Evolutionary conservation across 495 filamentous ascomycete genomes (phyloP).

Genomic region (Penicillium flavigenum): DNA sequence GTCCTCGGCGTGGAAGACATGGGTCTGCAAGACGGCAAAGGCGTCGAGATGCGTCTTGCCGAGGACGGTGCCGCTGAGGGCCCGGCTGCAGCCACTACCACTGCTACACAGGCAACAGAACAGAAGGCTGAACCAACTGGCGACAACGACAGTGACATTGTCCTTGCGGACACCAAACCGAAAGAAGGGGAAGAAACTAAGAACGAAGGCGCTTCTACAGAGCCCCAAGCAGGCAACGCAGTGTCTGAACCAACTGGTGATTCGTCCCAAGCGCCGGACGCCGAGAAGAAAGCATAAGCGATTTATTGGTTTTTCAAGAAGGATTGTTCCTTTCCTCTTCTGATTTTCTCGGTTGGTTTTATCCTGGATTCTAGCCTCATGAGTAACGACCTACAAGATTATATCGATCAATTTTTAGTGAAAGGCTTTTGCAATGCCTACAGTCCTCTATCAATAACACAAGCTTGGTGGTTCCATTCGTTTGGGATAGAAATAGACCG

Average conservation of each 20-base stretch:
- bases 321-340: constrained; percentile 1
- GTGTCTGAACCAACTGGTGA: constrained; percentile 8
- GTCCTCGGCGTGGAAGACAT: constrained; percentile 83
- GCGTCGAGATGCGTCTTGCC: constrained; percentile 43
- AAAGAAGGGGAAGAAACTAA: constrained; percentile 17
- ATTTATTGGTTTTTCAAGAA: not conserved
- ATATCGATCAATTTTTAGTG: constrained; percentile 11
- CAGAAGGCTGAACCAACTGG: constrained; percentile 16
- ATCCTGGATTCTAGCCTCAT: constrained; percentile 24
- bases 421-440: constrained; percentile 3
- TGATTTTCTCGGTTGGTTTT: constrained; percentile 8
- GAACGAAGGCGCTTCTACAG: constrained; percentile 10
- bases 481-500: not conserved
- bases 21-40: constrained; percentile 68
- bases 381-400: constrained; percentile 32
- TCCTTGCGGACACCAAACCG: constrained; percentile 35
- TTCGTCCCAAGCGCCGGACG: constrained; percentile 14
- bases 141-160: constrained; percentile 47
- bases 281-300: constrained; percentile 19
- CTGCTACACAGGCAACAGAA: constrained; percentile 15
- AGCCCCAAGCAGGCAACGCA: constrained; percentile 12
- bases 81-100: constrained; percentile 16
- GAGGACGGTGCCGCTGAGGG: constrained; percentile 16
- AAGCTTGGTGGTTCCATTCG: not conserved
- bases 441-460: not conserved